phyloP scores from a whole-genome alignment of 2,329 filamentous ascomycete species.

The Microsporum ferrugineum region DNA sequence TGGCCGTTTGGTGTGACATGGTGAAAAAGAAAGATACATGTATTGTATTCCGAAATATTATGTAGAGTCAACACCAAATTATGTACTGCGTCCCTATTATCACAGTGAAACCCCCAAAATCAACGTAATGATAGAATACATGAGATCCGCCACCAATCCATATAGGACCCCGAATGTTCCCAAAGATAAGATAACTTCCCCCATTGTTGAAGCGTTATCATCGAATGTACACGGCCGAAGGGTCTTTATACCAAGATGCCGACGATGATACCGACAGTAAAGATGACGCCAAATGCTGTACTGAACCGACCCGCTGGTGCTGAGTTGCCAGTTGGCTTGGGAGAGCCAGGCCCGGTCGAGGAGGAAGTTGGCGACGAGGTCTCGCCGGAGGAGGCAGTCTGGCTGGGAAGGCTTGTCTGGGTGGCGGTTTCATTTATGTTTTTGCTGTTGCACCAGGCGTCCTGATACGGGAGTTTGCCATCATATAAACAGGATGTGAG shows the following conservation, averaged over 20 bases:
- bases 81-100: neutral
- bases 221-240: neutral
- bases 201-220: neutral
- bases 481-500: constrained; percentile 20
- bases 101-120: neutral
- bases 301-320: neutral
- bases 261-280: neutral
- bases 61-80: neutral
- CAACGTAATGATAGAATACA: neutral
- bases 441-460: constrained; percentile 20
- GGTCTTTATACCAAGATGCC: neutral
- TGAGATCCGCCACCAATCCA: neutral
- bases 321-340: neutral
- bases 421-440: constrained; percentile 17
- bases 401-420: constrained; percentile 8
- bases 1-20: no score
- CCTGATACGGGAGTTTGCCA: constrained; percentile 16
- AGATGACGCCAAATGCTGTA: neutral
- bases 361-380: neutral
- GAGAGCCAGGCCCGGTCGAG: neutral
- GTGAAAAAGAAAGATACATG: neutral
- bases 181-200: neutral
- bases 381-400: neutral
- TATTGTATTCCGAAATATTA: neutral
- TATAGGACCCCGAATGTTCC: neutral